Evolutionary conservation across 2,329 filamentous ascomycete genomes (phyloP), one percentile per base, ranked within the genome.

Genomic region (Diaporthe ampelina): DNA sequence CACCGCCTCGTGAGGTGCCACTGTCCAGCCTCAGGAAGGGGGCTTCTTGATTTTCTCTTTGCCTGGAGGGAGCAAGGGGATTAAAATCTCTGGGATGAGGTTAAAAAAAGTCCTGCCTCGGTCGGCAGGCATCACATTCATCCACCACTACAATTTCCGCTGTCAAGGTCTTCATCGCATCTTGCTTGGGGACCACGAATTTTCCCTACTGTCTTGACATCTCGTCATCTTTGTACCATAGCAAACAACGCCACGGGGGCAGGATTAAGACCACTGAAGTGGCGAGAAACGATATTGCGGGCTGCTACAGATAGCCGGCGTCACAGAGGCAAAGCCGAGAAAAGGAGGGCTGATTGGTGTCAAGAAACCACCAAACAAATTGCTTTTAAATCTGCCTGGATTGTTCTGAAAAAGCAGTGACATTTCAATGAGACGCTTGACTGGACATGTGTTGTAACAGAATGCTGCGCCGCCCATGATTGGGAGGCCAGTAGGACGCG

Each of bases 201-300:
- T 24, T 61, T n/a, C 32, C 45, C 37, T 40, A 40, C 37, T 32
- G 35, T 17, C 50, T 43, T 72, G 57, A 63, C 21, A 72, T 72
- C 50, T 45, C 61, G 57, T 54, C 21, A 72, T 72, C 57, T 50
- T 10, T 72, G 69, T 54, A 63, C 35, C 50, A 61, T 72, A 72
- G 32, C 57, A 63, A 35, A 54, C n/a, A 52, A 26, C 56, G 21
- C 59, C 7, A 11, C 19, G 5, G 19, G 43, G 19, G 3, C 40
- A 19, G 40, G 40, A 13, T 35, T 21, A 21, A 11, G 29, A n/a
- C 17, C 5, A 43, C 24, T 3, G 19, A n/a, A 26, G 24, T 21
- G 59, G 24, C 43, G 8, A 61, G 26, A 37, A 67, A 67, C n/a
- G 17, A 11, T 35, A 52, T n/a, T 32, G 59, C 40, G 40, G 59